A percentile compares a stretch with the other conserved stretches of the same genome.
phyloP scores from a whole-genome alignment of 345 rosid species.

The Populus simonii region DNA sequence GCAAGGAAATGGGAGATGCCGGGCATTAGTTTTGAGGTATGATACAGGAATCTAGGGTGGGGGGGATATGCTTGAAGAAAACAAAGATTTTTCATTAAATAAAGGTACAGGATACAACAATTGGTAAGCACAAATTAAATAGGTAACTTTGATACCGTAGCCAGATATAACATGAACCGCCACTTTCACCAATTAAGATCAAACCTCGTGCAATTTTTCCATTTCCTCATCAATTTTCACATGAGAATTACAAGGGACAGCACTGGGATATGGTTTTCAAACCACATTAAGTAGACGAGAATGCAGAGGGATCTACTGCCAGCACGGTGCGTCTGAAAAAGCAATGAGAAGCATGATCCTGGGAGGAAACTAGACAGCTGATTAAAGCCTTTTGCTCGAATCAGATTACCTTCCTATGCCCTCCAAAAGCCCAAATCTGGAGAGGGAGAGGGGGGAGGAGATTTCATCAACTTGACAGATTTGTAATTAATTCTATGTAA shows the following conservation, averaged over 20 bases:
- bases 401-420: constrained; percentile 61
- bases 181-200: not conserved
- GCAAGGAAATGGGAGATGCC: not conserved
- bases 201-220: not conserved
- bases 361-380: not conserved
- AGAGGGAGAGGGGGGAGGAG: not conserved
- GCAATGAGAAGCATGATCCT: not conserved
- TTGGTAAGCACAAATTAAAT: not conserved
- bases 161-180: constrained; percentile 1
- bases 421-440: constrained; percentile 99
- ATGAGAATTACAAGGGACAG: constrained; percentile 25
- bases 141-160: not conserved
- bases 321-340: not conserved
- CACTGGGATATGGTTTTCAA: constrained; percentile 9
- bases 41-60: not conserved
- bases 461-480: not conserved
- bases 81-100: not conserved
- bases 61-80: not conserved
- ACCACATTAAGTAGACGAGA: constrained; percentile 12
- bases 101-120: not conserved
- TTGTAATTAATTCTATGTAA: not conserved
- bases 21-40: not conserved
- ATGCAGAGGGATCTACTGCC: constrained; percentile 10
- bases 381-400: not conserved
- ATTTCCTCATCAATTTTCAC: constrained; percentile 8